Conservation (phyloP, 148 eudicot species). For the Limonium bicolor region DNA sequence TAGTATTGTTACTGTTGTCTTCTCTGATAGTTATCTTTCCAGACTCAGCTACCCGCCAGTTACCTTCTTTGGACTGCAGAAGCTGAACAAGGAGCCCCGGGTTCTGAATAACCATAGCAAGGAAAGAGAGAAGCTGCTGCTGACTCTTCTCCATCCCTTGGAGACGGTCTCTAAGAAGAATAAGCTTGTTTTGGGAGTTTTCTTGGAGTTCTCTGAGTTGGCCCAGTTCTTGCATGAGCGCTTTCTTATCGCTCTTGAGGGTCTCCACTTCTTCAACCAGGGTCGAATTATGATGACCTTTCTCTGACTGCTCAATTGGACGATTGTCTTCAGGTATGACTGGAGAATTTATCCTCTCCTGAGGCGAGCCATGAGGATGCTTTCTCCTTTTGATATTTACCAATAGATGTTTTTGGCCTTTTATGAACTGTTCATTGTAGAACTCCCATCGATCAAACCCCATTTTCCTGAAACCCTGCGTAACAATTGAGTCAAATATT, state of each 20-base stretch:
- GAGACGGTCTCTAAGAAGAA: constrained; percentile 40
- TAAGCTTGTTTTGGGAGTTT: constrained; percentile 42
- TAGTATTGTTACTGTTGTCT: constrained; percentile 22
- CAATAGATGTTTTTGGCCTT: constrained; percentile 56
- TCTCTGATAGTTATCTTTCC: constrained; percentile 29
- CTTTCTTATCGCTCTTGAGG: constrained; percentile 48
- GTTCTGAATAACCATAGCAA: constrained; percentile 79
- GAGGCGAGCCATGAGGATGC: constrained; percentile 23
- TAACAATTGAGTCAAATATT: too few relatives aligned
- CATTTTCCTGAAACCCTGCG: constrained; percentile 76
- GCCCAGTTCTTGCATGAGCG: constrained; percentile 51
- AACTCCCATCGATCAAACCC: constrained; percentile 76
- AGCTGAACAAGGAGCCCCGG: constrained; percentile 56
- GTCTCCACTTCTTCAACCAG: constrained; percentile 60
- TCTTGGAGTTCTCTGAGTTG: constrained; percentile 48
- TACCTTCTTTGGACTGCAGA: constrained; percentile 38
- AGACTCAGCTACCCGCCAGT: constrained; percentile 43
- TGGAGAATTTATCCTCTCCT: constrained; percentile 12
- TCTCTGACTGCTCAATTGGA: constrained; percentile 16
- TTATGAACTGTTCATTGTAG: constrained; percentile 46
- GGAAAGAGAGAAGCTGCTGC: constrained; percentile 73
- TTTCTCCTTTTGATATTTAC: constrained; percentile 51
- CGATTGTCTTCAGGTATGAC: constrained; percentile 17
- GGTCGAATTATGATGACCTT: constrained; percentile 17
- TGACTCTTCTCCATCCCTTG: constrained; percentile 77